Base-by-base conservation (phyloP, 2,329 filamentous ascomycete genomes). In the Albifimbria verrucaria region DNA sequence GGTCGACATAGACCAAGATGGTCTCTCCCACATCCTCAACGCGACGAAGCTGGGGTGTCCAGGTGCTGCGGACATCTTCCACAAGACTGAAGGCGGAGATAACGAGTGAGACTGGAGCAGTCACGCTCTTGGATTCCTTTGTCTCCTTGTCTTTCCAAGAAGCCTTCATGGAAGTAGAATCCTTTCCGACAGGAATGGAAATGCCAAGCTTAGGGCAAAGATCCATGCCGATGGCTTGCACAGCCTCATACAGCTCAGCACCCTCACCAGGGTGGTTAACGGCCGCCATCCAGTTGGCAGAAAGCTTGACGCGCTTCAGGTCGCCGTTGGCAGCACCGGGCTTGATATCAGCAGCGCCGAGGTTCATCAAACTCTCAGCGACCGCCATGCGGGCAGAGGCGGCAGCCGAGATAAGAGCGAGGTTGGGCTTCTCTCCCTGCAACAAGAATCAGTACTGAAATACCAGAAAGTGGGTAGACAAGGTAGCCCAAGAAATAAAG, bases 271-370 rank as follows among this genome's bases (percentile, higher is more conserved):
- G 87, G 68, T 97, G 92, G 66, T 86, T 92, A 55, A 92, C 90
- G n/a, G 93, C 93, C 3, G 92, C 92, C 94, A 97, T 97, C 93
- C 93, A 99, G 75, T 99, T 97, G 48, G 93, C 93, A 3, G 92
- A 97, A 10, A 97, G 82, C 68, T 93, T 88, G 56, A 97, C 86
- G 43, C 90, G 86, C 55, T 82, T 82, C 49, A 97, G 76, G 51
- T 89, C 85, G 45, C 88, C 89, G 22, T 63, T 64, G 26, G 64
- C 62, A 25, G 57, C 51, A 7, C 62, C 62, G 23, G 62, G 62
- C 52, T 87, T 81, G 54, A 83, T 77, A 55, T 83, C 79, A 25
- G 80, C 90, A 52, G 94, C 94, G 36, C 90, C 92, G 54, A 99
- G 78, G 70, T 99, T 99, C 82, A 96, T 86, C 55, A 99, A 77